These are phyloP conservation scores for Cystobasidium sp. DNA, from an alignment of 1,284 basidiomycete species.

Conservation along the genomic window DNA sequence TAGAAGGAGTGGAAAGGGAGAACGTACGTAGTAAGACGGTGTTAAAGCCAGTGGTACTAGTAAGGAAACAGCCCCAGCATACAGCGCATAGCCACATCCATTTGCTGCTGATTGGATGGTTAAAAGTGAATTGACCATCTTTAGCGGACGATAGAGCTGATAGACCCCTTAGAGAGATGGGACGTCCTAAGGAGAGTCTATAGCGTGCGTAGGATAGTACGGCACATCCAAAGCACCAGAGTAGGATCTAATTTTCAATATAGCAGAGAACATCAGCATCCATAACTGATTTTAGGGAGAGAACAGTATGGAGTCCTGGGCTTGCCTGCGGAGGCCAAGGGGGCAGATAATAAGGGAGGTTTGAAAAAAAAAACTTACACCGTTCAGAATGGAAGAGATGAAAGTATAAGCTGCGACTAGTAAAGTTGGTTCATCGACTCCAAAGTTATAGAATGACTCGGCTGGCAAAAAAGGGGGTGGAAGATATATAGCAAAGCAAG, in stretches of 20 bases:
- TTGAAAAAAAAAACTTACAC: background rate
- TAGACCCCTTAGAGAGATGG: slow-evolving; percentile 13
- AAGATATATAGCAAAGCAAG: too few species aligned
- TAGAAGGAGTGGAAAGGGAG: background rate
- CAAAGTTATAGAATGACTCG: slow-evolving; percentile 18
- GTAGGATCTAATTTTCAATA: background rate
- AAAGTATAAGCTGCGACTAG: slow-evolving; percentile 24
- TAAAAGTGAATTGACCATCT: slow-evolving; percentile 9
- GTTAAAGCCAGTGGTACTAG: slow-evolving; percentile 20
- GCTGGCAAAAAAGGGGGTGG: too few species aligned
- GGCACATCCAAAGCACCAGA: slow-evolving; percentile 19
- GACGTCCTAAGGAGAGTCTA: slow-evolving; percentile 1
- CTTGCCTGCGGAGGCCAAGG: too few species aligned
- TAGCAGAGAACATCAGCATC: background rate
- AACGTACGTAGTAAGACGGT: slow-evolving; percentile 10
- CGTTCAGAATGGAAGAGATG: slow-evolving; percentile 18
- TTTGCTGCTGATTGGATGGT: background rate
- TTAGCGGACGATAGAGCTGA: slow-evolving; percentile 14
- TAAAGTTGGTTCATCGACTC: slow-evolving; percentile 4
- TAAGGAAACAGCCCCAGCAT: slow-evolving; percentile 21
- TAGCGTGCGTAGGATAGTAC: slow-evolving; percentile 12
- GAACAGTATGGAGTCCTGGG: too few species aligned
- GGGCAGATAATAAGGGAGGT: background rate
- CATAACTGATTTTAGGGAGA: background rate
- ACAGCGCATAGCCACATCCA: slow-evolving; percentile 18